Evolutionary conservation across 805 yeast species (phyloP).

Genomic region (Cyberlindnera mrakii): DNA sequence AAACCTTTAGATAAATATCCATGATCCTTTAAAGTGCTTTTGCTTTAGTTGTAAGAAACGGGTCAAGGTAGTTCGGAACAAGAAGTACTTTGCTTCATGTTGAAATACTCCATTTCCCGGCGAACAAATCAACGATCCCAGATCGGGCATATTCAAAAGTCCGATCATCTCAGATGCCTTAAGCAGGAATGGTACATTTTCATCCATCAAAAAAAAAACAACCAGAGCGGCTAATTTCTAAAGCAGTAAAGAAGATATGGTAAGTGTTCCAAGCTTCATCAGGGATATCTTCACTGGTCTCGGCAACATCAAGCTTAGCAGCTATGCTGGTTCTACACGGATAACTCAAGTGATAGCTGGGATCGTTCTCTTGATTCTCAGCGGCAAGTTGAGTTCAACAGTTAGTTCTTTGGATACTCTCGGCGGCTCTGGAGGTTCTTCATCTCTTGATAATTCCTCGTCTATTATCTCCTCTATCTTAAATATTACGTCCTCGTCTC

Average conservation of each 20-base stretch:
- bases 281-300: constrained; percentile 7
- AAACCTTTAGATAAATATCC: too few species aligned
- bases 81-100: background rate
- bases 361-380: constrained; percentile 2
- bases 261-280: constrained; percentile 2
- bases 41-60: background rate
- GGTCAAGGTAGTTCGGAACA: background rate
- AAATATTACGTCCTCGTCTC: background rate
- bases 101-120: background rate
- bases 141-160: too few species aligned
- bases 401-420: too few species aligned
- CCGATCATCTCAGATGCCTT: too few species aligned
- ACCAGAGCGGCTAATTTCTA: too few species aligned
- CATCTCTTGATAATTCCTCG: too few species aligned
- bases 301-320: constrained; percentile 3
- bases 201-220: too few species aligned
- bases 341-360: constrained; percentile 4
- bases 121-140: too few species aligned
- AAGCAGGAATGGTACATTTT: too few species aligned
- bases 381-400: background rate
- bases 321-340: constrained; percentile 6
- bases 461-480: too few species aligned
- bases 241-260: background rate
- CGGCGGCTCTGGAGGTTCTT: too few species aligned
- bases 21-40: too few species aligned